A percentile compares a stretch with the other conserved stretches of the same genome.
These are phyloP conservation scores for Pulveroboletus sp. DNA, from an alignment of 768 basidiomycete genomes.

Conservation along the genomic window DNA sequence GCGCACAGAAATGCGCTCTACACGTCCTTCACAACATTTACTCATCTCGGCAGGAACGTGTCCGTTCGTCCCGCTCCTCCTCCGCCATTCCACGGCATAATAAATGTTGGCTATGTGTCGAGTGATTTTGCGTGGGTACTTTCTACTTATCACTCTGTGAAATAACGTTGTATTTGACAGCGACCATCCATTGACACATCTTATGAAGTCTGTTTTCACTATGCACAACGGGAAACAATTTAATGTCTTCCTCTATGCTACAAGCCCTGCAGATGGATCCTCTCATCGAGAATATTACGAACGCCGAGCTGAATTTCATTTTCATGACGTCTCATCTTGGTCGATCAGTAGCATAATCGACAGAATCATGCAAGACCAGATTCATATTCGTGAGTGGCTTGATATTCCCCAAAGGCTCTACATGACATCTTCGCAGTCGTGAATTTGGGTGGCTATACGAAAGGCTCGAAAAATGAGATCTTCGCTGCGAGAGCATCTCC, in stretches of 20 bases:
- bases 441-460: constrained; percentile 48
- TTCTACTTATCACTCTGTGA: background rate
- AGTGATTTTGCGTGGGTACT: constrained; percentile 41
- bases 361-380: constrained; percentile 37
- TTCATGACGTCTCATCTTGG: constrained; percentile 40
- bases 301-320: constrained; percentile 32
- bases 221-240: constrained; percentile 39
- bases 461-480: constrained; percentile 47
- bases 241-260: constrained; percentile 44
- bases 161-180: constrained; percentile 19
- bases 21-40: constrained; percentile 39
- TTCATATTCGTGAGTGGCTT: constrained; percentile 40
- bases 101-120: constrained; percentile 48
- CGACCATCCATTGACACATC: constrained; percentile 48
- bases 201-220: constrained; percentile 48
- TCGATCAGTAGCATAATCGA: constrained; percentile 34
- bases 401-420: background rate
- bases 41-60: constrained; percentile 25
- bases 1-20: constrained; percentile 45
- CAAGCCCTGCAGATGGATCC: constrained; percentile 44
- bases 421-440: constrained; percentile 30
- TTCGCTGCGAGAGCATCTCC: constrained; percentile 48
- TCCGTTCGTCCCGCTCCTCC: constrained; percentile 38
- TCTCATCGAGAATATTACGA: constrained; percentile 41
- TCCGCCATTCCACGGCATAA: constrained; percentile 35